Base-by-base conservation (phyloP, 441 rosid species). In the Syzygium syzygioides region DNA sequence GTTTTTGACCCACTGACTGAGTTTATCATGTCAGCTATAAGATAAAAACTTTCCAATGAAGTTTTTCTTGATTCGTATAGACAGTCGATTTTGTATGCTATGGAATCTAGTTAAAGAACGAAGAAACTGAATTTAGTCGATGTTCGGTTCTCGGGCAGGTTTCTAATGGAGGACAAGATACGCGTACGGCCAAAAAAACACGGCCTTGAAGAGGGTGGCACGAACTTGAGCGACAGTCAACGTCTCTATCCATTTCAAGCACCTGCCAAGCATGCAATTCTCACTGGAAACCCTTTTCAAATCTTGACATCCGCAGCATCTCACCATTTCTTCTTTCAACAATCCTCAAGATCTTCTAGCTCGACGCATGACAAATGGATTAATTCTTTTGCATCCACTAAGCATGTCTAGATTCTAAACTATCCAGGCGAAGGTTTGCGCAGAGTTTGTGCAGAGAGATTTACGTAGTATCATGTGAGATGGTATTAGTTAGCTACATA, bases 161-260 rank as follows among this genome's bases (percentile, higher is more conserved):
- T 86, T 86, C 94, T 91, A 80, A 94, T 89, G 54, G 93, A 93
- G 86, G 94, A 92, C 91, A 94, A 87, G 84, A 92, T 93, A n/a
- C 93, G 92, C 53, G 94, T 93, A 14, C 94, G 95, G 89, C 95
- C 95, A 62, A 93, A 93, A 93, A 93, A 93, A 94, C 87, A 91
- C 93, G 76, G 94, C 95, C 86, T 92, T 91, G 89, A 93, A 94
- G 25, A 93, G 90, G 85, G 95, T 94, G 90, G 95, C 96, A 88
- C 87, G 85, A 55, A 91, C 93, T 76, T 91, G 94, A 19, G 96
- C 92, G 86, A 90, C 92, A 2, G 95, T 85, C 37, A 88, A 71
- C 37, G 48, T 45, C 48, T 88, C 91, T 83, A 94, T 89, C 88
- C 92, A 92, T 55, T 88, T 93, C 28, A 93, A 87, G 85, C 92